Evolutionary conservation across 805 yeast genomes (phyloP), one percentile per base, ranked within the genome.

Genomic region (Yamadazyma paraphyllophila): DNA sequence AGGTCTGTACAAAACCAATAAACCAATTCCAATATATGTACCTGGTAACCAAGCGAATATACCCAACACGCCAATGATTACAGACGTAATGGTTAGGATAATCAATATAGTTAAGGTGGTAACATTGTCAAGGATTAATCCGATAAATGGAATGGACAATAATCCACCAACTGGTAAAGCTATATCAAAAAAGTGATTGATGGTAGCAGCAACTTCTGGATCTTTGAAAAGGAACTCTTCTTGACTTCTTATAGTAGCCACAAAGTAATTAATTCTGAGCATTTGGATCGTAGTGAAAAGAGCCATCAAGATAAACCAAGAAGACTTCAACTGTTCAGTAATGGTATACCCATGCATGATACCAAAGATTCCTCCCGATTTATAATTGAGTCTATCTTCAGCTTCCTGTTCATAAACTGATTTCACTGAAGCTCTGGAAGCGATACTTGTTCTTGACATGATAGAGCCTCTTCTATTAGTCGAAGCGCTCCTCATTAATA

Each of bases 81-180:
- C 56, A 0, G 96, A 85, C 8, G 80, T 66, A 0, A 52, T 54
- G 2, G 82, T 63, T 34, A 92, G 67, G 12, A 83, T 67, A 17
- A 61, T 57, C 44, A 89, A 63, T 1, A 82, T 80, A 1, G 76
- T 67, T 26, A 86, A 58, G 0, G 92, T 85, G 36, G 82, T 75
- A 47, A 83, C 65, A 59, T 85, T 83, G 60, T 92, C 98, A 39
- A 92, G 69, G 9, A 90, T 66, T 8, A 83, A 45, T 0, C 97
- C 97, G 48, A 89, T 86, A 54, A 90, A 80, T 7, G 97, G 97
- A 47, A 92, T 88, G 0, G 96, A 84, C 27, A 85, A 52, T 10
- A 91, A 67, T 17, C 97, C 97, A 20, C 97, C 98, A 9, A 88
- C 55, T 0, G 98, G 98, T 50, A 91, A 73, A 0, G 94, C 91